Evolutionary conservation across 202 grass and related monocot genomes (phyloP).

Genomic region (Schoenoplectus tabernaemontani): DNA sequence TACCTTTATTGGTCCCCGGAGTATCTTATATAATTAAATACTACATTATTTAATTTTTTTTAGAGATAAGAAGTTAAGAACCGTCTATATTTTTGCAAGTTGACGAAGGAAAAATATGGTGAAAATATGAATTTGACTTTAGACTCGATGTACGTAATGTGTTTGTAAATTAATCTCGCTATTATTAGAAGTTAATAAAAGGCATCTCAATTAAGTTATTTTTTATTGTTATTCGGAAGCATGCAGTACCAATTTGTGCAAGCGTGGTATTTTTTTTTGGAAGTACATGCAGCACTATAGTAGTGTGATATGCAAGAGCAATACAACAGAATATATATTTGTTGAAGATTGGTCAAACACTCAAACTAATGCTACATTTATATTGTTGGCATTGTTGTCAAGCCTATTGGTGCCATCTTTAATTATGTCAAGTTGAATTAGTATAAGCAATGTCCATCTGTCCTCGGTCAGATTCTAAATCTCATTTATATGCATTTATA

Average conservation of each 20-base stretch:
- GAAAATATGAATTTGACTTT: background rate
- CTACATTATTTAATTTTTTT: no score
- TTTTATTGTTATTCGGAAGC: background rate
- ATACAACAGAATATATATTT: background rate
- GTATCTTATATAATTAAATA: no score
- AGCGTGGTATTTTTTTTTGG: background rate
- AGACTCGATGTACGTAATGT: background rate
- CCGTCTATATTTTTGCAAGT: no score
- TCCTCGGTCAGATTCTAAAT: conserved; percentile 9
- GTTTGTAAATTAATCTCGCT: background rate
- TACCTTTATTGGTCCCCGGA: no score
- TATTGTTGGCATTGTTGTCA: background rate
- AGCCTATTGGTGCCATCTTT: background rate
- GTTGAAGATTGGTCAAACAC: background rate
- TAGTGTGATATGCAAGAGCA: background rate
- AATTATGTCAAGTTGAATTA: conserved; percentile 13
- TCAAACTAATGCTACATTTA: background rate
- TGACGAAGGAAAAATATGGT: background rate
- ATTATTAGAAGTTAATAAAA: background rate
- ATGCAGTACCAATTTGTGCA: background rate
- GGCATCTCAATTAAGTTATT: background rate
- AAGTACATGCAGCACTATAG: background rate
- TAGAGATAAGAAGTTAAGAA: no score
- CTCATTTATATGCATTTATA: background rate
- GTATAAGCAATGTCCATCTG: conserved; percentile 8